These are phyloP conservation scores for Quercus tomentella DNA, from an alignment of 331 rosid species.

Conservation along the genomic window DNA sequence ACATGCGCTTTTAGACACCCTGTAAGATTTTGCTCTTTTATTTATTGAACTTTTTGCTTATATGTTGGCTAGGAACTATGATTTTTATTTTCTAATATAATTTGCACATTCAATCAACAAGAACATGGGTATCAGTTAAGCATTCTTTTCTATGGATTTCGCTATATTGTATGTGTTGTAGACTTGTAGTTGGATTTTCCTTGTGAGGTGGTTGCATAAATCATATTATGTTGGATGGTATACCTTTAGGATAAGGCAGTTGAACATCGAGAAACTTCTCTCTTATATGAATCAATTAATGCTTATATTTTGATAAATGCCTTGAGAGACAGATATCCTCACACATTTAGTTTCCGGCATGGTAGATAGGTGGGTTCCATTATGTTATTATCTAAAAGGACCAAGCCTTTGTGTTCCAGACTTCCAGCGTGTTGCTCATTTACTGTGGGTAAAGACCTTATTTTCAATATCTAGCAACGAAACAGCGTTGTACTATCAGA, in stretches of 20 bases:
- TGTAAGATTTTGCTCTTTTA: slow-evolving; percentile 36
- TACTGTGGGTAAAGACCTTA: not conserved
- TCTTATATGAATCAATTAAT: not conserved
- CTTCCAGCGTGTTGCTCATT: not conserved
- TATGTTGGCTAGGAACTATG: not conserved
- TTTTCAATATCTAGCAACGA: not conserved
- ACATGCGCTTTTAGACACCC: slow-evolving; percentile 91
- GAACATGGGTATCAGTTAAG: not conserved
- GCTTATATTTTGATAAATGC: not conserved
- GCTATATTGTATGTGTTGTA: not conserved
- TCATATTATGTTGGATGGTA: not conserved
- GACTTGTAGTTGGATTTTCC: not conserved
- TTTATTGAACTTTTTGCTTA: not conserved
- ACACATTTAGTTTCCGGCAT: not conserved
- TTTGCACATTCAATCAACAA: not conserved
- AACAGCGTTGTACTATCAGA: not conserved
- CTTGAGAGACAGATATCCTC: not conserved
- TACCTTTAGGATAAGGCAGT: not conserved
- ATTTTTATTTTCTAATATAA: not conserved
- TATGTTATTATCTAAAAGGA: not conserved
- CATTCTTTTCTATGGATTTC: not conserved
- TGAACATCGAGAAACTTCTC: not conserved
- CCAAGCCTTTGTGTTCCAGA: not conserved
- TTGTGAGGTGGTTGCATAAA: not conserved
- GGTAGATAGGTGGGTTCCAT: not conserved